Evolutionary conservation across 2,329 filamentous ascomycete genomes (phyloP).

Genomic region (Rhinocladiella similis): DNA sequence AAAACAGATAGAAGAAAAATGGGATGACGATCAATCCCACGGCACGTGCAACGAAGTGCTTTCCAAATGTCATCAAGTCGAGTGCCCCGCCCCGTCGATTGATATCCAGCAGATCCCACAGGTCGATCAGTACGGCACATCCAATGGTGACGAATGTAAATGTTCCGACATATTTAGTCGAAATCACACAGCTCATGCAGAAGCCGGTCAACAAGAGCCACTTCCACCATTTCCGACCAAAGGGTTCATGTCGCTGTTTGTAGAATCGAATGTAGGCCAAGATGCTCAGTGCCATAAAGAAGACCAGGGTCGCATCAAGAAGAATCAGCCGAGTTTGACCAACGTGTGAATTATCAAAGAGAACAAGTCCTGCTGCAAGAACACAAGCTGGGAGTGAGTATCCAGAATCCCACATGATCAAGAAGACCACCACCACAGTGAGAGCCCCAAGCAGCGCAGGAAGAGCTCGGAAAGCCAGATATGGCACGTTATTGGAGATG

Average conservation of each 20-base stretch:
- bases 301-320: constrained; percentile 87
- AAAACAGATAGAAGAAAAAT: constrained; percentile 98
- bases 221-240: constrained; percentile 98
- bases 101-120: constrained; percentile 92
- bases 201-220: constrained; percentile 96
- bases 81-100: constrained; percentile 82
- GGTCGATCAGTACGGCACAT: constrained; percentile 86
- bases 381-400: constrained; percentile 93
- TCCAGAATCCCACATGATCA: constrained; percentile 99
- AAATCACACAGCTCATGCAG: constrained; percentile 93
- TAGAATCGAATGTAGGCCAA: constrained; percentile 97
- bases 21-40: constrained; percentile 85
- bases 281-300: constrained; percentile 94
- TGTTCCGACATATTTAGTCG: constrained; percentile 93
- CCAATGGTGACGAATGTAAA: constrained; percentile 98
- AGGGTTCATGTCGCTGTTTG: constrained; percentile 86
- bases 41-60: constrained; percentile 87
- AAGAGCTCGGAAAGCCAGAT: constrained; percentile 91
- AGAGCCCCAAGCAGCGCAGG: constrained; percentile 88
- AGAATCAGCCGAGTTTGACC: constrained; percentile 94
- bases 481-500: constrained; percentile 93
- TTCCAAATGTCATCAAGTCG: constrained; percentile 73
- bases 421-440: constrained; percentile 88
- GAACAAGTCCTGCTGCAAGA: constrained; percentile 78
- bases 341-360: constrained; percentile 97